Base-by-base conservation (phyloP, 352 stramenopile genomes). In the Sclerospora graminicola region DNA sequence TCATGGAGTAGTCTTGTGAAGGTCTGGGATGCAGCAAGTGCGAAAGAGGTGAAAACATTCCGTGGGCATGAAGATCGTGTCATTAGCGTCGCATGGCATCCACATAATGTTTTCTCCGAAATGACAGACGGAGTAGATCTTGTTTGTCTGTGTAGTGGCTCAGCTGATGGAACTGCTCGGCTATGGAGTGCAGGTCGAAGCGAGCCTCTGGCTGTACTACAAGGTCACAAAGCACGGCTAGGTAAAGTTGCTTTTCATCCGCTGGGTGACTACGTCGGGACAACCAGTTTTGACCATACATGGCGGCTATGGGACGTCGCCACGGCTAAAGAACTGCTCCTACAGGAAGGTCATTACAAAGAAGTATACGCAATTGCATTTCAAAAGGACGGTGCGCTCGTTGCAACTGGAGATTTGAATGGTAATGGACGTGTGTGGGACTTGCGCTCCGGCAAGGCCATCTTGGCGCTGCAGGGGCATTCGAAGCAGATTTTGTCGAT, bases 271-370 rank as follows among this genome's bases (percentile, higher is more conserved):
- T 90, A 89, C 52, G 66, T 98, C 5, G 94, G 77, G 18, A 98
- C 92, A 6, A 97, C 93, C 8, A 96, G 84, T 58, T 98, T 97
- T 54, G 95, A 99, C 62, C 84, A 97, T 50, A 97, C 94, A 15
- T 98, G 94, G 94, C 71, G 95, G n/a, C 71, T 99, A 11, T 99
- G 94, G 95, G 95, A 99, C 60, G 73, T 97, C 10, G 82, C 95
- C 24, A 96, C 85, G 1, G 80, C 72, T 6, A 73, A 85, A 30
- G 88, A 96, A 48, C 60, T 98, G 34, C 56, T 98, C 26, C 50
- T 98, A 10, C 95, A 99, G 58, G 95, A 98, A 81, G 95, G 95
- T 1, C 95, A 98, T 60, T 92, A 84, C 52, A 88, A 83, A 48
- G 89, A 97, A 51, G 81, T 96, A 20, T 98, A 98, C 55, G 89